Evolutionary conservation across 495 filamentous ascomycete species (phyloP).

Genomic region (Parachaetomium inaequale): DNA sequence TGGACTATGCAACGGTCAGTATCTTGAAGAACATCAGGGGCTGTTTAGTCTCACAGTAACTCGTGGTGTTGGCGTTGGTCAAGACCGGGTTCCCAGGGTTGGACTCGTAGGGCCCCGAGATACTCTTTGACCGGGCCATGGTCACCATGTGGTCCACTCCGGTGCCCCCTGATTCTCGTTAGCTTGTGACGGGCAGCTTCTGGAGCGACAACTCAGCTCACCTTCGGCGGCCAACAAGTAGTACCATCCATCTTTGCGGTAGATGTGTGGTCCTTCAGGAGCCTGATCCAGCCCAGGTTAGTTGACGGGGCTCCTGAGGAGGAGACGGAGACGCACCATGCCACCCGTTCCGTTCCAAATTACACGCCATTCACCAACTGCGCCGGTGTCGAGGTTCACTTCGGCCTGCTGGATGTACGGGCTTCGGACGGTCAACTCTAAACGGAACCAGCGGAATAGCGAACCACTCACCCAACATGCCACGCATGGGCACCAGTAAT

Average conservation of each 20-base stretch:
- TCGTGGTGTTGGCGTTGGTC: constrained; percentile 50
- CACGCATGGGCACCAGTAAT: constrained; percentile 44
- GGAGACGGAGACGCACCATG: constrained; percentile 29
- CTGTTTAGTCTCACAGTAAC: constrained; percentile 34
- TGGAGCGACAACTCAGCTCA: constrained; percentile 10
- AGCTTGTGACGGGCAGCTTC: neutral
- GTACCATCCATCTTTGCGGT: constrained; percentile 58
- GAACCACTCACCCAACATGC: constrained; percentile 35
- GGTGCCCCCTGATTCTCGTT: constrained; percentile 45
- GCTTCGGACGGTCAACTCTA: constrained; percentile 20
- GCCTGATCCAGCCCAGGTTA: constrained; percentile 26
- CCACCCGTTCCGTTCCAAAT: constrained; percentile 47
- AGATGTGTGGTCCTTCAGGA: constrained; percentile 65
- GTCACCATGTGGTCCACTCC: constrained; percentile 52
- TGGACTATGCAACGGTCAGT: constrained; percentile 36
- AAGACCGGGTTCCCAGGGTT: constrained; percentile 52
- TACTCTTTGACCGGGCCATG: constrained; percentile 47
- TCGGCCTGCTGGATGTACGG: constrained; percentile 40
- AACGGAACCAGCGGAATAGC: neutral
- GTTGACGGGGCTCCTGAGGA: constrained; percentile 21
- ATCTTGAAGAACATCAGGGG: neutral
- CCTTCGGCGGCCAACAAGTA: constrained; percentile 66
- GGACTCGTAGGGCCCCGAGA: constrained; percentile 55
- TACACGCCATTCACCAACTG: constrained; percentile 35
- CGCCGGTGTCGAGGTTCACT: constrained; percentile 37